phyloP scores from a whole-genome alignment of 768 basidiomycete species.

The Epithele typhae region DNA sequence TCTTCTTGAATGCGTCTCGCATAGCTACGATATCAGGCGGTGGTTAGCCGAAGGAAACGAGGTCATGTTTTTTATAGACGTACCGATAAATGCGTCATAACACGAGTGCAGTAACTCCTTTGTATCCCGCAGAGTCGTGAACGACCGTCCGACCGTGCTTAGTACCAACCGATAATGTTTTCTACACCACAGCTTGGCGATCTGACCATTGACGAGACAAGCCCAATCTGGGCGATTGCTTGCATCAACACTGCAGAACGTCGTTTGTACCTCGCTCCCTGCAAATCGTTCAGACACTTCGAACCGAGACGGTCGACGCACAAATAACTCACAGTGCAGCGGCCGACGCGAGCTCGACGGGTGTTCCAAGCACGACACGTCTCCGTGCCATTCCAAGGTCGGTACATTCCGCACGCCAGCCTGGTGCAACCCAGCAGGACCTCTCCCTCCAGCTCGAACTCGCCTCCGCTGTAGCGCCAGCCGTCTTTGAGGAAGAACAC shows the following conservation, averaged over 20 bases:
- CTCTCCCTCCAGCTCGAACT: not conserved
- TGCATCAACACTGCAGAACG: no score
- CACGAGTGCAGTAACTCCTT: constrained; percentile 5
- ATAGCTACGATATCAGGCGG: no score
- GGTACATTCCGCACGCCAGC: constrained; percentile 4
- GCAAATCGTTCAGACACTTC: not conserved
- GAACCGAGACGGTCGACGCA: not conserved
- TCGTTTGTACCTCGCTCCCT: not conserved
- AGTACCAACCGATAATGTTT: constrained; percentile 6
- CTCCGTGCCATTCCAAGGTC: constrained; percentile 1
- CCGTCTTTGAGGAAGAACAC: constrained; percentile 11
- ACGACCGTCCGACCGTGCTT: constrained; percentile 1
- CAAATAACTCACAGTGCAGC: no score
- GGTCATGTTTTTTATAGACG: no score
- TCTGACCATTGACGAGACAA: not conserved
- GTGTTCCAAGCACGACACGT: not conserved
- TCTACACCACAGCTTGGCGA: not conserved
- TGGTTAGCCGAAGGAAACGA: no score
- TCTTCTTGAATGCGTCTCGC: not conserved
- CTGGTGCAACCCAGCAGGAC: not conserved
- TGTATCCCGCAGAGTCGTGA: not conserved
- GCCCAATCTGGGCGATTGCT: not conserved
- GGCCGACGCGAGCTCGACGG: not conserved
- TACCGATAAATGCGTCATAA: constrained; percentile 5
- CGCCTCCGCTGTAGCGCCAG: constrained; percentile 1